Base-by-base conservation (phyloP, 176 grass and related monocot genomes). In the Urochloa ruziziensis region DNA sequence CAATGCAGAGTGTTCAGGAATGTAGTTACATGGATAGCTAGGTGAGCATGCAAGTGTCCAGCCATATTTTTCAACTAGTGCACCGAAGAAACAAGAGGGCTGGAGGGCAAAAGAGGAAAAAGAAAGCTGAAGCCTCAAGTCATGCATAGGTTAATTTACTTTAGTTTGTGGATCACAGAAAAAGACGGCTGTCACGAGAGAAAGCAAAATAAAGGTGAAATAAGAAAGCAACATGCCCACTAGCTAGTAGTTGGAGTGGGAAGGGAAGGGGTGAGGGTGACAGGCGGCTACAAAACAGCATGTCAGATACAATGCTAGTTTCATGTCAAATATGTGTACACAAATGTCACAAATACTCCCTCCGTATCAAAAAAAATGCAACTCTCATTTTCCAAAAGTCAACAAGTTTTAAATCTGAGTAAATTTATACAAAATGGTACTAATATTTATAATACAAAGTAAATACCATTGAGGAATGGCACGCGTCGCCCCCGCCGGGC, bases 171-270 rank as follows among this genome's bases (percentile, higher is more conserved):
- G 57, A 28, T 84, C 9, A 30, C 25, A 54, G n/a, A 66, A 67
- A 76, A 51, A 30, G 71, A 76, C 25, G 18, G 35, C n/a, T 44
- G 72, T 65, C 82, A 84, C 73, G 82, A 42, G 82, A 75, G 43
- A 75, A 65, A 66, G 27, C 44, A 46, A 84, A 40, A 23, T 16
- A 12, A 84, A 56, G 24, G 12, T 10, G 19, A 84, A 18, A 16
- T 5, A 77, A 84, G 33, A 77, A 76, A 84, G 47, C 35, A 7
- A 58, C 54, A 57, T 24, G 54, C 54, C 54, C 54, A 23, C 52
- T n/a, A n/a, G 36, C 36, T 11, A 24, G 53, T 62, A 54, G 18
- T 56, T 56, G 49, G 32, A 39, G 15, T 5, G 64, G 70, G 23
- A 63, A 13, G 58, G 34, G 3, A n/a, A 42, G 10, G 37, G 37